A percentile compares a stretch with the other conserved stretches of the same genome.
phyloP scores from a whole-genome alignment of 148 eudicot genomes.

The Nepenthes gracilis region DNA sequence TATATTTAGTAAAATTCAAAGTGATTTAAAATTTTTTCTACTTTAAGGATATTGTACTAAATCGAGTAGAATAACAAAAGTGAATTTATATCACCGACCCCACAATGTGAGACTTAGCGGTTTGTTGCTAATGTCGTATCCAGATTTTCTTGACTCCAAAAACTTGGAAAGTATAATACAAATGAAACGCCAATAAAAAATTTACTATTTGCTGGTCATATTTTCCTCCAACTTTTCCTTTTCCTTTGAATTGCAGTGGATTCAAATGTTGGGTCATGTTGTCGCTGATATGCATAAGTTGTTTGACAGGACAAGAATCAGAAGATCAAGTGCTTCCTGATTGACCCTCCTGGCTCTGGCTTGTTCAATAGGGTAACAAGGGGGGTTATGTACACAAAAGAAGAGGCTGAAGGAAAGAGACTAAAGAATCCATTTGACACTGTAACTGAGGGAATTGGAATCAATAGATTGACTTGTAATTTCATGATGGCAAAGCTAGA shows the following conservation, averaged over 20 bases:
- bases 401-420: constrained; percentile 96
- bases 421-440: constrained; percentile 92
- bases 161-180: too few species aligned
- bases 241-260: too few species aligned
- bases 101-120: neutral
- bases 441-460: constrained; percentile 93
- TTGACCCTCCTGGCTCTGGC: constrained; percentile 98
- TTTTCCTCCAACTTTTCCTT: too few species aligned
- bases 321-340: constrained; percentile 61
- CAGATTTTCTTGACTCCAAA: too few species aligned
- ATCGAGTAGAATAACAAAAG: too few species aligned
- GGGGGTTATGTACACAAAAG: constrained; percentile 94
- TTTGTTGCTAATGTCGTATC: neutral
- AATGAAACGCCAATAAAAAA: too few species aligned
- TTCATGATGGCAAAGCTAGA: constrained; percentile 79
- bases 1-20: too few species aligned
- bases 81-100: neutral
- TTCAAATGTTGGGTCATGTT: too few species aligned
- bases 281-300: neutral
- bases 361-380: constrained; percentile 88
- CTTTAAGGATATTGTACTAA: too few species aligned
- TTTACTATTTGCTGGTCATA: too few species aligned
- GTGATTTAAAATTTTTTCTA: neutral
- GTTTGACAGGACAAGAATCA: constrained; percentile 57
- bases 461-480: constrained; percentile 79